Base-by-base conservation (phyloP, 345 rosid genomes). In the Angophora floribunda region DNA sequence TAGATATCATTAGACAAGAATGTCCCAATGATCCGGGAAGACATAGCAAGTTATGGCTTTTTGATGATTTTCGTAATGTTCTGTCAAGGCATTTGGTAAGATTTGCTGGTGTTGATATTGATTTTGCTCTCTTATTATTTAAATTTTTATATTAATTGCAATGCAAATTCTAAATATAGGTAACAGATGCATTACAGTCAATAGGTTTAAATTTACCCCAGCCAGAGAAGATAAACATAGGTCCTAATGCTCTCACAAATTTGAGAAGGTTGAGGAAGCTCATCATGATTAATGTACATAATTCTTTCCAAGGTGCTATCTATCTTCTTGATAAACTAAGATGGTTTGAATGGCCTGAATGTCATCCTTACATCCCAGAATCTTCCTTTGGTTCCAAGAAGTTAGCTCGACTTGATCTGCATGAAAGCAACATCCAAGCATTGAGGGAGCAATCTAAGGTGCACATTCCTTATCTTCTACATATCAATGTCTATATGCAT, bases 301-400 rank as follows among this genome's bases (percentile, higher is more conserved):
- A 24, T 44, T 24, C 41, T 78, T 50, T 52, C 26, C n/a, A 88
- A 85, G 26, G 87, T 63, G 28, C 47, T 21, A 52, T 30, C 10
- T 52, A 28, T 65, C 86, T 87, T 45, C 85, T 85, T 11, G 32
- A 52, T 28, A 67, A 86, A 50, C 44, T 90, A 30, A 86, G 90
- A 51, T 86, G 51, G 75, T 85, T 91, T 17, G 57, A 50, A 19
- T 91, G 92, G 91, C 67, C 86, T 79, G 63, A 88, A 44, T 86
- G 65, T 50, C 57, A 6, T 50, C 88, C 88, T 26, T 41, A 6
- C 7, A 9, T 41, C 44, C 11, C 52, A 86, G 0, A 78, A 50
- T 36, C 6, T 86, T 32, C 51, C 17, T 13, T 8, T n/a, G 41
- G 88, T 63, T 36, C 36, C 6, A 6, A 30, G 36, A 63, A 86